These are phyloP conservation scores for Candida maris DNA, from an alignment of 805 yeast species.

Conservation along the genomic window DNA sequence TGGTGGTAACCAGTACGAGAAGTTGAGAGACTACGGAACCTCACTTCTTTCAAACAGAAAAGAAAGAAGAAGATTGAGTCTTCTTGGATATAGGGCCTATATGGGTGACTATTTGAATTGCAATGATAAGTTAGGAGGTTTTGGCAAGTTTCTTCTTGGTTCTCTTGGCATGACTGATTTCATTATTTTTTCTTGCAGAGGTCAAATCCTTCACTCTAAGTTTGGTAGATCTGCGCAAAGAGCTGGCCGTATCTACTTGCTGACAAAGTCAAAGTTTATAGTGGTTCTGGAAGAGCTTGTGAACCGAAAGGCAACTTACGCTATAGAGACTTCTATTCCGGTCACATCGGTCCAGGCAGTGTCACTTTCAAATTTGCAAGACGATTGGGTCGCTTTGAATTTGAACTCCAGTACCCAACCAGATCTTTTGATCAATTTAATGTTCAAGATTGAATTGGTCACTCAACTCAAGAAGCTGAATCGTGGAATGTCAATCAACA, in stretches of 20 bases:
- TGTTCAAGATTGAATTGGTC: conserved; percentile 84
- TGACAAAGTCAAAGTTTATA: conserved; percentile 61
- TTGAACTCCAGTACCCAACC: conserved; percentile 56
- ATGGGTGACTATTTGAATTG: conserved; percentile 94
- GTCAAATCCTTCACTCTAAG: conserved; percentile 77
- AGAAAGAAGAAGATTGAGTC: conserved; percentile 84
- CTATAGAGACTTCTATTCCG: conserved; percentile 61
- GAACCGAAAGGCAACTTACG: conserved; percentile 50
- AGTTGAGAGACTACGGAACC: conserved; percentile 82
- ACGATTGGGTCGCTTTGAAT: conserved; percentile 85
- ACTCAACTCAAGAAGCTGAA: conserved; percentile 67
- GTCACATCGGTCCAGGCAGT: conserved; percentile 57
- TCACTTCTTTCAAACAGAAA: conserved; percentile 67
- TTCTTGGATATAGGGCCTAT: conserved; percentile 82
- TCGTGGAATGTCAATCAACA: conserved; percentile 53
- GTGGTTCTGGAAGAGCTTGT: conserved; percentile 71
- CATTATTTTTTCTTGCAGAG: conserved; percentile 75
- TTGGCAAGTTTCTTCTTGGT: conserved; percentile 70
- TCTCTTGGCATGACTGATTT: conserved; percentile 66
- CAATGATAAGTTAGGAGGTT: conserved; percentile 64
- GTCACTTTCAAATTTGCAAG: conserved; percentile 72
- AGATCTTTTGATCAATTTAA: conserved; percentile 75
- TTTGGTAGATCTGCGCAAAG: conserved; percentile 91
- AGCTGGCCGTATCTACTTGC: conserved; percentile 64
- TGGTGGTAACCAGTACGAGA: conserved; percentile 79